Conservation (phyloP, 2,329 filamentous ascomycete species). For the Phyllosticta paracitricarpa region DNA sequence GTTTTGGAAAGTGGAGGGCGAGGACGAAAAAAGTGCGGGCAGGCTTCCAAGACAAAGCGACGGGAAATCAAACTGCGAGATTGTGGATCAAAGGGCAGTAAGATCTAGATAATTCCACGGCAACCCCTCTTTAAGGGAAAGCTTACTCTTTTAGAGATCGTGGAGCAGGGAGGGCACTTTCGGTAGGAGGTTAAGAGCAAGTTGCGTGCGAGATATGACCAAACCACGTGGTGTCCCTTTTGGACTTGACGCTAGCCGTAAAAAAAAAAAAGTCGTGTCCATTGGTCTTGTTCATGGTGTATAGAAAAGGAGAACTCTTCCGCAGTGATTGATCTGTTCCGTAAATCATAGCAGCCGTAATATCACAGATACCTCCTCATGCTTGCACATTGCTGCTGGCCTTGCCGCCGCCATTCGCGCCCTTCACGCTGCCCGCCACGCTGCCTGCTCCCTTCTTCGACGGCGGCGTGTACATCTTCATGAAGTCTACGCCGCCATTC, state of each 20-base stretch:
- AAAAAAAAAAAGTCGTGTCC: not conserved
- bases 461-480: not conserved
- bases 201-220: too few relatives aligned
- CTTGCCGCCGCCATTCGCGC: not conserved
- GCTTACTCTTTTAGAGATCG: too few relatives aligned
- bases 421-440: conserved; percentile 4
- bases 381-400: not conserved
- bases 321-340: not conserved
- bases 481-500: conserved; percentile 4
- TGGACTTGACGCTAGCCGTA: not conserved
- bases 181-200: too few relatives aligned
- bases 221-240: too few relatives aligned
- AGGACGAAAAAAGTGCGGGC: too few relatives aligned
- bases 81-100: too few relatives aligned
- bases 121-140: too few relatives aligned
- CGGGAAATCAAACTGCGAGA: too few relatives aligned
- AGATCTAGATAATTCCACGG: too few relatives aligned
- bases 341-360: not conserved
- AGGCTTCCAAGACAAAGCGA: too few relatives aligned
- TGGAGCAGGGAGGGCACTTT: too few relatives aligned
- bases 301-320: not conserved
- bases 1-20: too few relatives aligned
- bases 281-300: not conserved
- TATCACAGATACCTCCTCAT: not conserved
- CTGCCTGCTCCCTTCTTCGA: conserved; percentile 4